Percentiles rank a stretch among this genome's conserved stretches.
Evolutionary conservation across 305 asterid species (phyloP).

Genomic region (Ilex paraguariensis): DNA sequence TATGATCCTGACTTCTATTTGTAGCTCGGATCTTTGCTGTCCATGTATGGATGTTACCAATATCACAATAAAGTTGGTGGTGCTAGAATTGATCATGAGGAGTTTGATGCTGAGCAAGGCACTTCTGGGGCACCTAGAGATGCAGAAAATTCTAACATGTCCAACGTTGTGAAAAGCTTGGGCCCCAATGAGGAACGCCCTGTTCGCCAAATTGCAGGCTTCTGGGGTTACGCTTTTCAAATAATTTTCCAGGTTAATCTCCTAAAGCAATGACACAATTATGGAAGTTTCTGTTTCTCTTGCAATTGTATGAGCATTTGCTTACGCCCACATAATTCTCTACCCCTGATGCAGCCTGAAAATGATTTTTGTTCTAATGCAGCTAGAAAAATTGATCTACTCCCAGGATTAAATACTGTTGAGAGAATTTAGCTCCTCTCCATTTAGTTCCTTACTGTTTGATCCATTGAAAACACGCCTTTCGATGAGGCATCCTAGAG

Average conservation of each 20-base stretch:
- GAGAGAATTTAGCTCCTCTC: no score
- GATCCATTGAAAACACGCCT: no score
- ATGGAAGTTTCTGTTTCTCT: no score
- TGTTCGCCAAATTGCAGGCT: constrained; percentile 54
- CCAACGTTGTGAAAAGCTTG: constrained; percentile 29
- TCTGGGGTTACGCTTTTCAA: constrained; percentile 71
- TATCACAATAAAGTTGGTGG: constrained; percentile 30
- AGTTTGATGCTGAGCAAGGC: constrained; percentile 45
- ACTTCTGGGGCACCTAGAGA: constrained; percentile 17
- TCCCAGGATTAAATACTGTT: no score
- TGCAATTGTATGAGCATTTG: no score
- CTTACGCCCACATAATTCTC: no score
- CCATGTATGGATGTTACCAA: constrained; percentile 61
- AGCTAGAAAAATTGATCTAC: no score
- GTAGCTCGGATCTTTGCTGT: constrained; percentile 86
- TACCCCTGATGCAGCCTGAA: no score
- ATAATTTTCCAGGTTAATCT: constrained; percentile 81
- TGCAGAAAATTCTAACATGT: constrained; percentile 11
- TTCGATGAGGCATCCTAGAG: no score
- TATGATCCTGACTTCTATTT: constrained; percentile 7
- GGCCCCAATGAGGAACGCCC: constrained; percentile 22
- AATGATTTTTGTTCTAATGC: no score
- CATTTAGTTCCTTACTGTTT: no score
- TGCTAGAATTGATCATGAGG: constrained; percentile 20
- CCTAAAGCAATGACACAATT: background rate